phyloP scores from a whole-genome alignment of 495 filamentous ascomycete genomes.

The Podospora anserina region DNA sequence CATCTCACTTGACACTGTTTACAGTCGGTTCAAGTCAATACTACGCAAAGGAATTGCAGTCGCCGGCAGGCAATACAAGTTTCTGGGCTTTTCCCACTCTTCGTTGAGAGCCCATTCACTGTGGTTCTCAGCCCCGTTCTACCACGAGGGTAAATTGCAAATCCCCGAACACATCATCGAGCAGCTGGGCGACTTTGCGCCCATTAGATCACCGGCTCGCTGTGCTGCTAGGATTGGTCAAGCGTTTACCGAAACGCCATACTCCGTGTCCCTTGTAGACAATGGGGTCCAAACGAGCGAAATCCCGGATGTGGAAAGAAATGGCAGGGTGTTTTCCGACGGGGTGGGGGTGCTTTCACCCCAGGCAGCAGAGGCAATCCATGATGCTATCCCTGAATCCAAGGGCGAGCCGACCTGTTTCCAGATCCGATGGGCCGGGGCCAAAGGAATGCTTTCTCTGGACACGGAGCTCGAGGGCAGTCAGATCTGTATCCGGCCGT shows the following conservation, averaged over 20 bases:
- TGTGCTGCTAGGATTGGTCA: constrained; percentile 83
- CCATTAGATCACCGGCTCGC: constrained; percentile 64
- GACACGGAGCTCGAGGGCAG: constrained; percentile 56
- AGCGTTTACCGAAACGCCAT: constrained; percentile 73
- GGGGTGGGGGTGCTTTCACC: constrained; percentile 71
- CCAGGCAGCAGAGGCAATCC: constrained; percentile 52
- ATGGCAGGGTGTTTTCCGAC: constrained; percentile 66
- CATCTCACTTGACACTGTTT: constrained; percentile 53
- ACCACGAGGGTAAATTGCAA: constrained; percentile 42
- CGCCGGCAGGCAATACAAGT: constrained; percentile 60
- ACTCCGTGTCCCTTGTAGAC: constrained; percentile 43
- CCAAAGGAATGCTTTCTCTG: constrained; percentile 70
- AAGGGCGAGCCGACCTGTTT: constrained; percentile 56
- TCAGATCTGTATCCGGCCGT: constrained; percentile 55
- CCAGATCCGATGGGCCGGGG: constrained; percentile 68
- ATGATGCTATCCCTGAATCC: constrained; percentile 41
- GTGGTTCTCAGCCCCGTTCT: constrained; percentile 74
- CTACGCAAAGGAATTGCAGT: constrained; percentile 57
- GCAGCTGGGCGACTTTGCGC: constrained; percentile 61
- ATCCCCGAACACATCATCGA: constrained; percentile 53
- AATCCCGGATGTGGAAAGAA: constrained; percentile 44
- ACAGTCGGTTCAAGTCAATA: constrained; percentile 57
- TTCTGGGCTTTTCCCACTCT: constrained; percentile 80
- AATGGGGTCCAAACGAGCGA: constrained; percentile 30
- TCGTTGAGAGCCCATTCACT: constrained; percentile 64